Conservation (phyloP, 1,284 basidiomycete genomes). For the Ganoderma sp. region DNA sequence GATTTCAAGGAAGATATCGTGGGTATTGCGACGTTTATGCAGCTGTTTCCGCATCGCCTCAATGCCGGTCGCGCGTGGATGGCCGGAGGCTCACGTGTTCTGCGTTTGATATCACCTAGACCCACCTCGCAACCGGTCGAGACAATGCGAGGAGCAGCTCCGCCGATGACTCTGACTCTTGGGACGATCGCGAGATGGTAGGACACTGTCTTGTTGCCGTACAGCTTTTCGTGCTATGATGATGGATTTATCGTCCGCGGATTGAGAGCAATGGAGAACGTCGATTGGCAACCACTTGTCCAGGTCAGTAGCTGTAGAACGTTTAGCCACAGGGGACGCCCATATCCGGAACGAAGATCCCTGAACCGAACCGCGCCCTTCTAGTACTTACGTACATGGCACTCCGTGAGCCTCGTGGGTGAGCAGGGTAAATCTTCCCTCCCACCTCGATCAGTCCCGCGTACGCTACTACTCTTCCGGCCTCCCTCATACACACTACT, state of each 20-base stretch:
- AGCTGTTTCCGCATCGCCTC: constrained; percentile 85
- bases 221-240: too few species aligned
- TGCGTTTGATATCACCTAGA: constrained; percentile 54
- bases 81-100: not conserved
- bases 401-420: too few species aligned
- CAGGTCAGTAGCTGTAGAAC: too few species aligned
- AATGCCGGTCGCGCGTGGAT: not conserved
- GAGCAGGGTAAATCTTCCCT: not conserved
- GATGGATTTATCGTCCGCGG: too few species aligned
- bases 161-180: constrained; percentile 25
- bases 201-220: too few species aligned
- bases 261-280: too few species aligned
- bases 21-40: constrained; percentile 59
- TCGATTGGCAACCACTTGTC: too few species aligned
- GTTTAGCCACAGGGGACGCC: too few species aligned
- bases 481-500: not conserved
- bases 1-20: constrained; percentile 71
- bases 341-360: too few species aligned
- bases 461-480: not conserved
- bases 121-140: constrained; percentile 65
- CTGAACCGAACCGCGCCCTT: too few species aligned
- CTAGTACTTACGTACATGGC: too few species aligned
- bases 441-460: not conserved
- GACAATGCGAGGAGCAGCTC: constrained; percentile 42
- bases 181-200: not conserved